These are phyloP conservation scores for Phytophthora ohioensis DNA, from an alignment of 352 stramenopile species.

Conservation along the genomic window DNA sequence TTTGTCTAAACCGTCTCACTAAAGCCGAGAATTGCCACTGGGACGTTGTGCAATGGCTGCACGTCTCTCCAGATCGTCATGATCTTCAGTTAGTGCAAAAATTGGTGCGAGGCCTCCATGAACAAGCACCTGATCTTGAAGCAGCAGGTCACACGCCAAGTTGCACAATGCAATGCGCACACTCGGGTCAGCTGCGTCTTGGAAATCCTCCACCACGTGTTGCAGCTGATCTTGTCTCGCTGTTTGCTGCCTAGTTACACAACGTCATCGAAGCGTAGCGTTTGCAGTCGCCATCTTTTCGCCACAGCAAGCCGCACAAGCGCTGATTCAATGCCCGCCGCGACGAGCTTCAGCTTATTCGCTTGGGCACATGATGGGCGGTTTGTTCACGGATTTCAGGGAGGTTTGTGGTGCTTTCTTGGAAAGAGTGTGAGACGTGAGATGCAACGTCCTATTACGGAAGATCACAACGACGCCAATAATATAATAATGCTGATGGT, in stretches of 20 bases:
- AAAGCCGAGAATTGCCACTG: too few species aligned
- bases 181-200: conserved; percentile 85
- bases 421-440: too few species aligned
- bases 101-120: conserved; percentile 93
- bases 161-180: conserved; percentile 95
- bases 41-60: too few species aligned
- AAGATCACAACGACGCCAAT: too few species aligned
- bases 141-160: conserved; percentile 89
- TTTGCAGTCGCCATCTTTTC: conserved; percentile 93
- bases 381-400: too few species aligned
- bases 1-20: too few species aligned
- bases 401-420: too few species aligned
- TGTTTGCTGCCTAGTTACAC: conserved; percentile 95
- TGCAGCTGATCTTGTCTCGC: conserved; percentile 87
- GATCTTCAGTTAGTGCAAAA: conserved; percentile 74
- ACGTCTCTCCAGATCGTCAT: conserved; percentile 85
- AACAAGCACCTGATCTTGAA: conserved; percentile 94
- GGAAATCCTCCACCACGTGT: conserved; percentile 90
- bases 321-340: conserved; percentile 86
- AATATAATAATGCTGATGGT: too few species aligned
- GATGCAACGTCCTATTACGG: too few species aligned
- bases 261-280: conserved; percentile 96
- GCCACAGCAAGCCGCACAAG: conserved; percentile 88
- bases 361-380: conserved; percentile 80
- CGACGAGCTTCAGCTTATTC: conserved; percentile 93